Evolutionary conservation across 1,284 basidiomycete species (phyloP), one percentile per base, ranked within the genome.

Genomic region (Fomes fomentarius): DNA sequence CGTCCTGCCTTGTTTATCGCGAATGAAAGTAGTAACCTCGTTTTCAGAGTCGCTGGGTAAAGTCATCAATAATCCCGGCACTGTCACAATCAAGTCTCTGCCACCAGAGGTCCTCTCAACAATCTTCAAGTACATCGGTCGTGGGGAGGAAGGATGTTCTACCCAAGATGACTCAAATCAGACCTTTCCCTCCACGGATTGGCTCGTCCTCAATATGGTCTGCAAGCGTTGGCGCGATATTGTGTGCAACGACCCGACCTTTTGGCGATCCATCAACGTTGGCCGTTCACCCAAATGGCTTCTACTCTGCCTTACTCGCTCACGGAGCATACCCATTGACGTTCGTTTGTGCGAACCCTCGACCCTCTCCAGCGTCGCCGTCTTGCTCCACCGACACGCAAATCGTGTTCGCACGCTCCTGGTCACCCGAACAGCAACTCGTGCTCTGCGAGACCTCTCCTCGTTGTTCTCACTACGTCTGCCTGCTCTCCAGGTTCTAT

Each of bases 261-360:
- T 49, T 12, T 49, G 47, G 47, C 26, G 38, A 10, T 15, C 38
- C 21, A 33, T 49, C 26, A 38, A 49, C 17, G 30, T 49, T 12
- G 47, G 28, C 12, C 10, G 19, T 6, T 33, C 25, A 7, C 24
- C 33, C 17, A 21, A 41, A 7, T 49, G 47, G 47, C 37, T 49
- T 1, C 9, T 33, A 25, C 47, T 31, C 17, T 49, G 47, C 38
- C 37, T 49, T 17, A 12, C 12, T 4, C 37, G 37, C 11, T 49
- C 47, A 5, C 38, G 17, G 17, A 31, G 17, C 14, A 19, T 22
- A 6, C 47, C 47, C 3, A 9, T 49, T 19, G 37, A 39, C 37
- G 2, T 49, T n/a, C 38, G 37, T 11, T 17, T 49, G 12, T 19
- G 26, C 17, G 10, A 22, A n/a, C 15, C 17, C 28, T 17, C 7